Evolutionary conservation across 1,139 yeast genomes (phyloP), one percentile per base, ranked within the genome.

Genomic region (Williopsis jadinii): DNA sequence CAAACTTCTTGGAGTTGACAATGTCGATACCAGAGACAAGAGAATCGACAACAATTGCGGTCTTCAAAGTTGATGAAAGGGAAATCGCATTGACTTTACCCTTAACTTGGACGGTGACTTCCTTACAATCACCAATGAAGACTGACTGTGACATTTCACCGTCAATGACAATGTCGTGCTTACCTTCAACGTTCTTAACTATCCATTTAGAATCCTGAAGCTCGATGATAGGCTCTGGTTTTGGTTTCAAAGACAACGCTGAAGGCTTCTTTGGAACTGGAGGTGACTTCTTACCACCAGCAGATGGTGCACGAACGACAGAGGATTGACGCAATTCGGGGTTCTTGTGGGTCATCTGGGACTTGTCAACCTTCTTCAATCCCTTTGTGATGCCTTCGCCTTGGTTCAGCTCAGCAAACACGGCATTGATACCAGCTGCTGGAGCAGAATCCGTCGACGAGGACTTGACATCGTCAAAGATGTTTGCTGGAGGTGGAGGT

Each of bases 81-180:
- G 96, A 78, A 42, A 94, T 76, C 1, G 96, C 95, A 56, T 88
- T 90, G 44, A 88, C 87, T 61, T 92, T 92, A 47, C 98, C 98
- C 62, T 79, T 82, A 58, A 94, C 70, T 61, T 85, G 94, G 44
- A 94, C 66, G 11, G 95, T 81, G 37, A 77, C 68, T 45, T 82
- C 82, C 33, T 61, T 59, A 66, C 95, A 86, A 54, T 83, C 80
- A 43, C 95, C 95, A 52, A 94, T 82, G 59, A 84, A 88, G 12
- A 94, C 80, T 29, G 95, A 84, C 60, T 94, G 97, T 52, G 82
- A 81, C 75, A 82, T 81, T 53, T 82, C 86, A 29, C 84, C 94
- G 28, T 85, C 88, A 45, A 92, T 71, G 32, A 73, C 72, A 52
- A 90, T 72, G 32, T 77, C 74, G 35, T 60, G 66, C 33, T 66